Conservation (phyloP, 176 grass and related monocot genomes). For the Triticum timopheevii region DNA sequence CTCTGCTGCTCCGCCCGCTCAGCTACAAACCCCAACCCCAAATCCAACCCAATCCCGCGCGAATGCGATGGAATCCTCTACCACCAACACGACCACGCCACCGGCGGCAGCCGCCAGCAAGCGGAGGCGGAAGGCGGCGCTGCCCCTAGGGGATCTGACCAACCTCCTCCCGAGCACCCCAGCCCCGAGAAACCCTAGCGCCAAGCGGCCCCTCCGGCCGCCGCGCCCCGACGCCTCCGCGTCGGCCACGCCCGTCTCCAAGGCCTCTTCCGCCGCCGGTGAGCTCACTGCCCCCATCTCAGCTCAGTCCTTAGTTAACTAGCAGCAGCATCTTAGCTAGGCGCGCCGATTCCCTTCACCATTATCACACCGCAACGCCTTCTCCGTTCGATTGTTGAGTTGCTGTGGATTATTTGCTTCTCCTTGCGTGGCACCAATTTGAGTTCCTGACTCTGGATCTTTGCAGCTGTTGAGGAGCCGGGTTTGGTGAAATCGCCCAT, state of each 20-base stretch:
- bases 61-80: not conserved
- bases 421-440: not conserved
- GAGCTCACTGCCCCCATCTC: not conserved
- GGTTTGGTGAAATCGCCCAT: conserved; percentile 15
- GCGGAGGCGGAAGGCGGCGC: conserved; percentile 11
- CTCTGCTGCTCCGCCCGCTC: not conserved
- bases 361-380: not conserved
- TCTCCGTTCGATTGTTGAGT: not conserved
- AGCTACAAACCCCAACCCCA: not conserved
- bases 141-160: conserved; percentile 49
- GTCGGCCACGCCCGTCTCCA: conserved; percentile 31
- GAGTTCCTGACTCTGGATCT: not conserved
- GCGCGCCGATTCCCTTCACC: not conserved
- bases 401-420: not conserved
- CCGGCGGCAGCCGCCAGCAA: not conserved
- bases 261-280: conserved; percentile 5
- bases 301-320: not conserved
- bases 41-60: not conserved
- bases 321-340: not conserved
- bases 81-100: not conserved
- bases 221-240: not conserved
- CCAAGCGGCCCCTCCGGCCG: not conserved
- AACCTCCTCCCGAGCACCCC: conserved; percentile 39
- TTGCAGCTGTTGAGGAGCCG: not conserved
- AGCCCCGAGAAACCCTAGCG: conserved; percentile 5